Percentiles rank a stretch among this genome's conserved stretches.
Evolutionary conservation across 2,329 filamentous ascomycete genomes (phyloP).

Genomic region (Calonectria hongkongensis): DNA sequence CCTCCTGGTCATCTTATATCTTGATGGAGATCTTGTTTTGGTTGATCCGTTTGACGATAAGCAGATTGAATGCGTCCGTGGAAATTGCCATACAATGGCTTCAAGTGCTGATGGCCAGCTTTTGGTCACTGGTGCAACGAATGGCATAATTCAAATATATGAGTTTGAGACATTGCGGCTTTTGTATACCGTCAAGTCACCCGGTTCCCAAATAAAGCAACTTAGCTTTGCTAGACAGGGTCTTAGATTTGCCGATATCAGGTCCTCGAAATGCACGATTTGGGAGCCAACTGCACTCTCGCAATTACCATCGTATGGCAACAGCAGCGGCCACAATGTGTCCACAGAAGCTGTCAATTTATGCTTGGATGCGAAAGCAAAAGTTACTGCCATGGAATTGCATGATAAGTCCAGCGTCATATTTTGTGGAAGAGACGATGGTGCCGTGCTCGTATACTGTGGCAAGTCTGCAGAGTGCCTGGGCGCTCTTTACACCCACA

Average conservation of each 20-base stretch:
- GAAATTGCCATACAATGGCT: constrained; percentile 56
- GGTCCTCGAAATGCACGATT: constrained; percentile 59
- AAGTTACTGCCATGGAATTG: constrained; percentile 55
- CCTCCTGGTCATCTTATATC: constrained; percentile 56
- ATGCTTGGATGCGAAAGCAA: constrained; percentile 50
- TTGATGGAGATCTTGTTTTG: constrained; percentile 58
- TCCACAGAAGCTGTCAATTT: constrained; percentile 50
- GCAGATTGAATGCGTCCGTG: constrained; percentile 52
- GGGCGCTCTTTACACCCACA: constrained; percentile 56
- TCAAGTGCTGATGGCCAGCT: constrained; percentile 56
- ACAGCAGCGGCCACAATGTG: constrained; percentile 51
- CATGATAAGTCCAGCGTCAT: constrained; percentile 52
- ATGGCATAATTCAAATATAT: constrained; percentile 55
- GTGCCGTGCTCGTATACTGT: constrained; percentile 57
- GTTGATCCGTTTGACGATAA: constrained; percentile 55
- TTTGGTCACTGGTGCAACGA: constrained; percentile 52
- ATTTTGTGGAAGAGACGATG: constrained; percentile 62
- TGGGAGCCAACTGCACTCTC: constrained; percentile 60
- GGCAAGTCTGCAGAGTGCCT: constrained; percentile 40
- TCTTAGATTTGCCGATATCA: constrained; percentile 58
- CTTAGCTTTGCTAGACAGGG: constrained; percentile 57
- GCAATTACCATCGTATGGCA: constrained; percentile 52
- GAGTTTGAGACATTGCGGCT: constrained; percentile 56
- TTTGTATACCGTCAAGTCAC: constrained; percentile 42
- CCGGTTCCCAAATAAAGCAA: constrained; percentile 53